Conservation (phyloP, 495 filamentous ascomycete species). For the Corynascus novoguineensis region DNA sequence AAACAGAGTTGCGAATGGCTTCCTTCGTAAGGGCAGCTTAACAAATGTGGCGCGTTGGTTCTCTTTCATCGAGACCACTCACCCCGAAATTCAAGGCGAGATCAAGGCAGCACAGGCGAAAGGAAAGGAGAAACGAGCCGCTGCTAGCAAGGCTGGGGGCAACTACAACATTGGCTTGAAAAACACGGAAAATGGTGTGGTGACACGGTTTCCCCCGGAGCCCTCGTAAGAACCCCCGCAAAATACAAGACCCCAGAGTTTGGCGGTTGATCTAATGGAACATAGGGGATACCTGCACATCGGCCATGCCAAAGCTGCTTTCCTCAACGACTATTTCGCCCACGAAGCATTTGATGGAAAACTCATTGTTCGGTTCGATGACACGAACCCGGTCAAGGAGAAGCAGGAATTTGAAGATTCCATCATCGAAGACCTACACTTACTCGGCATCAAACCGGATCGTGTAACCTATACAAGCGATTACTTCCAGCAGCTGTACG, state of each 20-base stretch:
- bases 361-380: neutral
- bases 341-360: neutral
- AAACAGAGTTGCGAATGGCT: slow-evolving; percentile 1
- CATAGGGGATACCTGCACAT: neutral
- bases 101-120: neutral
- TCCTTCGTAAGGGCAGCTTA: slow-evolving; percentile 8
- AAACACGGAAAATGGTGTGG: neutral
- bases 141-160: neutral
- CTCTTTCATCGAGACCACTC: neutral
- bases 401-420: slow-evolving; percentile 1
- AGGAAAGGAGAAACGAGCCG: neutral
- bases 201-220: slow-evolving; percentile 1
- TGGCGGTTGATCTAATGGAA: neutral
- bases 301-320: slow-evolving; percentile 3
- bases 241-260: too few relatives aligned
- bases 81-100: neutral
- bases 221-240: neutral
- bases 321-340: slow-evolving; percentile 3
- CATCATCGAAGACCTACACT: neutral
- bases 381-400: neutral
- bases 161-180: slow-evolving; percentile 3
- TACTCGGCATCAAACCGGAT: neutral
- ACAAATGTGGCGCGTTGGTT: neutral
- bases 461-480: neutral
- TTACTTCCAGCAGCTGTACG: slow-evolving; percentile 5